Conservation (phyloP, 768 basidiomycete species). For the Suillus subalutaceus region DNA sequence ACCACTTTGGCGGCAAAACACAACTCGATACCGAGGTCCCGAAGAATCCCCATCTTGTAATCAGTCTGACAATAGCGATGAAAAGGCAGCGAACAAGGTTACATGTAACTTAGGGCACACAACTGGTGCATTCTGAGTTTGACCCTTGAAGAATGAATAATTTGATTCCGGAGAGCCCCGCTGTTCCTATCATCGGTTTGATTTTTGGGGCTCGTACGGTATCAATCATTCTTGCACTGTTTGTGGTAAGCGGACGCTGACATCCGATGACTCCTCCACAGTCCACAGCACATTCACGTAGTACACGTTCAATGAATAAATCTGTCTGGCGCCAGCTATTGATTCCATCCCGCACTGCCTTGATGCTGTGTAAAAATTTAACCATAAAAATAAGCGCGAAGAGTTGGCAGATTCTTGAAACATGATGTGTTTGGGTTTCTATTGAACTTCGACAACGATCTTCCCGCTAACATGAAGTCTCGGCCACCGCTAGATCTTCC, state of each 20-base stretch:
- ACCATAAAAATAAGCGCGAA: not conserved
- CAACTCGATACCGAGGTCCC: constrained; percentile 15
- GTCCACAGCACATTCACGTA: not conserved
- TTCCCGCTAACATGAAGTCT: constrained; percentile 30
- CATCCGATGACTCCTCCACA: not conserved
- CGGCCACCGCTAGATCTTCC: constrained; percentile 2
- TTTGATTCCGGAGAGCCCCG: not conserved
- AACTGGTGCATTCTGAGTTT: too few species aligned
- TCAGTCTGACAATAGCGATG: not conserved
- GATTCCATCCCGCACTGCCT: not conserved
- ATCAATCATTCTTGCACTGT: not conserved
- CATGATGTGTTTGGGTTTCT: not conserved
- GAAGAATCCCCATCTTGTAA: constrained; percentile 7
- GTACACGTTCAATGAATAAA: not conserved
- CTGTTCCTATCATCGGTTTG: not conserved
- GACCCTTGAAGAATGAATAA: not conserved
- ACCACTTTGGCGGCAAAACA: not conserved
- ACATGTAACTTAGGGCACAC: not conserved
- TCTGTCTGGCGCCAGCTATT: not conserved
- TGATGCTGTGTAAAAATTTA: not conserved
- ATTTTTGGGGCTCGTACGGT: not conserved
- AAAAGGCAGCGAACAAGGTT: not conserved
- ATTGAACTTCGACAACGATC: constrained; percentile 30
- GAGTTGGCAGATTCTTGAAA: not conserved
- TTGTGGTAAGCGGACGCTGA: not conserved